Percentiles rank a stretch among this genome's conserved stretches.
These are phyloP conservation scores for Lasiosphaeria miniovina DNA, from an alignment of 495 filamentous ascomycete species.

Conservation along the genomic window DNA sequence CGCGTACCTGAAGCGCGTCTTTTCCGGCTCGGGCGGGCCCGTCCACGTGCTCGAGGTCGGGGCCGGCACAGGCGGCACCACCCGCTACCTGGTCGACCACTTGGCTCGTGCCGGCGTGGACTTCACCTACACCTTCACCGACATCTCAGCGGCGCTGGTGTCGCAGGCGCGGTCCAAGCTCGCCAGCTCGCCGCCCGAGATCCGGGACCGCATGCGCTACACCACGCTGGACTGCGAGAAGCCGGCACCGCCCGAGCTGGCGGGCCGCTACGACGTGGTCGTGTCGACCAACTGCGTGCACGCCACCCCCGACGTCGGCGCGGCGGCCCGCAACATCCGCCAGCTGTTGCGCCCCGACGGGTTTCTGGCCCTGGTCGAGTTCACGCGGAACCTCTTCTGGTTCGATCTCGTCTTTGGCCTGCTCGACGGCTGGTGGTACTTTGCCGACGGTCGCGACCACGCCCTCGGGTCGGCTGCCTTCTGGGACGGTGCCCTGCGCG, in stretches of 20 bases:
- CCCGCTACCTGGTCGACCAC: slow-evolving; percentile 16
- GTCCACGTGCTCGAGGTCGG: slow-evolving; percentile 51
- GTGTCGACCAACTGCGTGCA: slow-evolving; percentile 52
- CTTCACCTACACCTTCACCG: slow-evolving; percentile 51
- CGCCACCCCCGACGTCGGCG: slow-evolving; percentile 35
- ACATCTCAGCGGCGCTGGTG: slow-evolving; percentile 52
- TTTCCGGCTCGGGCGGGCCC: background rate
- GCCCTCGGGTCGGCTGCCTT: slow-evolving; percentile 35
- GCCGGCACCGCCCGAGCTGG: slow-evolving; percentile 48
- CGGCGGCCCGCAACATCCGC: slow-evolving; percentile 29
- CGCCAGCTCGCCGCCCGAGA: slow-evolving; percentile 8
- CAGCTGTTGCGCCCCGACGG: slow-evolving; percentile 38
- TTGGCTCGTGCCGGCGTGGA: slow-evolving; percentile 30
- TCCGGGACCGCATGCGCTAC: slow-evolving; percentile 39
- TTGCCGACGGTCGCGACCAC: slow-evolving; percentile 47
- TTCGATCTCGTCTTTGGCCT: slow-evolving; percentile 51
- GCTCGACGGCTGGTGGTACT: slow-evolving; percentile 55
- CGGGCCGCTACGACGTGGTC: slow-evolving; percentile 47
- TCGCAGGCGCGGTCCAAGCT: slow-evolving; percentile 44
- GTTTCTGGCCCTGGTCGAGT: slow-evolving; percentile 36
- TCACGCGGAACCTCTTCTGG: slow-evolving; percentile 36
- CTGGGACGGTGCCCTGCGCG: slow-evolving; percentile 42
- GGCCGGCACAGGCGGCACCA: slow-evolving; percentile 51
- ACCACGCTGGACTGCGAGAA: slow-evolving; percentile 45
- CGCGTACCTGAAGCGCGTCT: background rate